Base-by-base conservation (phyloP, 1,284 basidiomycete species). In the Tilletia walkeri region DNA sequence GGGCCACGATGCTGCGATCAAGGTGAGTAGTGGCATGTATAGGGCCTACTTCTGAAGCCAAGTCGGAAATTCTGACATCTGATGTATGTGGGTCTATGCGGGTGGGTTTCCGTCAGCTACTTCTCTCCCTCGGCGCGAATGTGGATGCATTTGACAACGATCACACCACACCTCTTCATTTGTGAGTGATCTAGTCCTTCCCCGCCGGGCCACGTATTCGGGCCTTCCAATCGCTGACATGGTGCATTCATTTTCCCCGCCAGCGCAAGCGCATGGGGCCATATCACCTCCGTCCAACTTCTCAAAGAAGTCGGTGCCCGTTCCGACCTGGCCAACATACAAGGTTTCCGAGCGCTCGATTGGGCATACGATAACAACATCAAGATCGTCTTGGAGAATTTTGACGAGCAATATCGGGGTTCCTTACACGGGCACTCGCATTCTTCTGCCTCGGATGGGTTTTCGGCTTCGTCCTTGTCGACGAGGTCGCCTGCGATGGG, bases 191-290 rank as follows among this genome's bases (percentile, higher is more conserved):
- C 6, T 5, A 45, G 6, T 45, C 41, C 24, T 30, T 45, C 41
- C 12, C 3, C 14, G 41, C 41, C 1, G 41, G 41, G 41, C 41
- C n/a, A n/a, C n/a, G n/a, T n/a, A n/a, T n/a, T n/a, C n/a, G n/a
- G n/a, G n/a, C n/a, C n/a, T n/a, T n/a, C n/a, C n/a, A n/a, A n/a
- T n/a, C n/a, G n/a, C n/a, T 59, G n/a, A 54, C 16, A 9, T 59
- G 6, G 24, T 30, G 7, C 20, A 14, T 18, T 18, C 36, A 39
- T 39, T 14, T 3, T 4, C 59, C 38, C 6, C 5, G 7, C 36
- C 36, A 63, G 47, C 16, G 65, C 65, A 14, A 66, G 65, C 65
- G 65, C 65, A 24, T 66, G 65, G 65, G 65, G 65, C 14, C 65
- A 66, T 34, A 16, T 66, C 41, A 66, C 39, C 9, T 47, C 65